Evolutionary conservation across 2,329 filamentous ascomycete species (phyloP), one percentile per base, ranked within the genome.

Genomic region (Paecilomyces niveus): DNA sequence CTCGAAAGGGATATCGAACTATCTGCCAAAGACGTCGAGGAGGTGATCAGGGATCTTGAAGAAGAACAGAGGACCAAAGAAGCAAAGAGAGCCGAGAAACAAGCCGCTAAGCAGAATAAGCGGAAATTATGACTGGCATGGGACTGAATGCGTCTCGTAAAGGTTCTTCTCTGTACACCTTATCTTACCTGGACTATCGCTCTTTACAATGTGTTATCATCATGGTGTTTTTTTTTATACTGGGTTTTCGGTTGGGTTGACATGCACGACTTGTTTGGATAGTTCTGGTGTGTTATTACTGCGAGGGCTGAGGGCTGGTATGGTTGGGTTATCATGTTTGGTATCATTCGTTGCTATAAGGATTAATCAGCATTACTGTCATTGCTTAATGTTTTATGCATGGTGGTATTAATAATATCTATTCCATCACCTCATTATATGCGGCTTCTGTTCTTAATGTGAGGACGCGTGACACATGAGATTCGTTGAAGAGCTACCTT

Each of bases 31-130:
- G 26, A 21, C n/a, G 7, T 57, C 10, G 15, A 32, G 18, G 49
- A 57, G 5, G 49, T 57, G 3, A 53, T 57, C 26, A 15, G 13
- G 8, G 55, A 53, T 10, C 24, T 57, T n/a, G 49, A 57, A 51
- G 49, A 57, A 33, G 26, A 22, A 51, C 18, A 33, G 49, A 52
- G 29, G 49, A n/a, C n/a, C 9, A 57, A 35, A 21, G 21, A 55
- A 22, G 15, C 4, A 8, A n/a, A 55, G 32, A 24, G 33, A 55
- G 21, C 29, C n/a, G 54, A 55, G 18, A 45, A 55, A 15, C 39
- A 51, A 18, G 39, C 11, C 31, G 33, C 15, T 21, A 24, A 29
- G 10, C 6, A 13, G 24, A 24, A 26, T 18, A 52, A 22, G 18
- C 11, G 21, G 50, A 52, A 26, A 52, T 15, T 7, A 4, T 24